Evolutionary conservation across 1,284 basidiomycete genomes (phyloP), one percentile per base, ranked within the genome.

Genomic region (Microbotryum intermedium): DNA sequence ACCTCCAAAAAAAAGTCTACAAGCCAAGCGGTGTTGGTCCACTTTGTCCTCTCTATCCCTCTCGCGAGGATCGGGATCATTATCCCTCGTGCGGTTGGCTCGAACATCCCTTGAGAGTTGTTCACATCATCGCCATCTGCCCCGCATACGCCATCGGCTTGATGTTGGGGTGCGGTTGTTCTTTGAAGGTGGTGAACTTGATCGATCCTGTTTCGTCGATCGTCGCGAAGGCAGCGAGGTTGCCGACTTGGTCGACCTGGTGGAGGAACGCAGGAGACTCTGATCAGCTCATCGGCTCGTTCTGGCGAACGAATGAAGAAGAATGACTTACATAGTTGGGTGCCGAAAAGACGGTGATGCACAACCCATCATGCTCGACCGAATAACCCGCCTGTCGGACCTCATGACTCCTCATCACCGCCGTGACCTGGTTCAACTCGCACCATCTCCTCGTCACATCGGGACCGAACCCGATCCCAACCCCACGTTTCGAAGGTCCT

Each of bases 401-500:
- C 82, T 99, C 95, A 75, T 99, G 95, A 69, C 89, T 92, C 56
- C 95, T 86, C 70, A 98, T 86, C 55, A 99, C 82, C 5, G 90
- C 90, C 30, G 71, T 71, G 4, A 72, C 55, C 53, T 65, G 62
- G 50, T 71, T 70, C 55, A 53, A 21, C 48, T 69, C 66, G 11
- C 70, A 68, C 68, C 70, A 73, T 8, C 63, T 48, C 23, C 65
- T 58, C 2, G 72, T 74, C 6, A 73, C 55, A 73, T 97, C 93
- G 1, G 94, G 94, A 20, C 94, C 94, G 75, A 98, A 98, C 10
- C 88, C 85, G 65, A 95, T 85, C 21, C 95, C 94, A 55, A 97
- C 92, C 64, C 94, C 94, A 55, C 95, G 84, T 80, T 98, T 98
- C 72, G 89, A 93, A 6, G 94, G 94, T 0, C 93, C 93, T 45